Percentiles rank a stretch among this genome's conserved stretches.
These are phyloP conservation scores for Gymnopilus dilepis DNA, from an alignment of 768 basidiomycete genomes.

Conservation along the genomic window DNA sequence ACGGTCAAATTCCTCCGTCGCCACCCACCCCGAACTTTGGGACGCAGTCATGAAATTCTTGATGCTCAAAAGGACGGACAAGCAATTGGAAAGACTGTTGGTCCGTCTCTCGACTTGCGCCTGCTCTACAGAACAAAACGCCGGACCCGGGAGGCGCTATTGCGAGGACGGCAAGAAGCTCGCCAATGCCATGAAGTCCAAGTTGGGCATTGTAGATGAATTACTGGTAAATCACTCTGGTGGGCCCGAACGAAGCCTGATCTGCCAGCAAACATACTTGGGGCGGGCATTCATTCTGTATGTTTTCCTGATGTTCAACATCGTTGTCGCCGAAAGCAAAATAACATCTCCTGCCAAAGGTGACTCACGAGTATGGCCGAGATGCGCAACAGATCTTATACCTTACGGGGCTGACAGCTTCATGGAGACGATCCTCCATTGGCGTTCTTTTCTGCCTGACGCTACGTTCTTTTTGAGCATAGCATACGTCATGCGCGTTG, in stretches of 20 bases:
- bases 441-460: constrained; percentile 14
- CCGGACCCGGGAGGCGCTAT: background rate
- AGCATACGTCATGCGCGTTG: background rate
- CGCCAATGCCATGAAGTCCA: background rate
- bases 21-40: background rate
- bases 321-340: background rate
- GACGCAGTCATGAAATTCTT: background rate
- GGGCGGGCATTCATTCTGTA: background rate
- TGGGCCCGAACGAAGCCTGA: background rate
- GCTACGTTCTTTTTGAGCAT: background rate
- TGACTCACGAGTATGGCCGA: constrained; percentile 4
- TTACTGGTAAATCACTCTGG: background rate
- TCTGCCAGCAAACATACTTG: background rate
- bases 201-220: background rate
- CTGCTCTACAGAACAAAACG: background rate
- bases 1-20: background rate
- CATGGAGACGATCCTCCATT: constrained; percentile 9
- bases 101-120: constrained; percentile 2
- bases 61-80: background rate
- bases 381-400: background rate
- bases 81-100: constrained; percentile 5
- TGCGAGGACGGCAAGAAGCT: background rate
- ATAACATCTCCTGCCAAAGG: constrained; percentile 10
- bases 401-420: constrained; percentile 12
- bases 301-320: background rate